Conservation (phyloP, 352 stramenopile species). For the Globisporangium echinulatum region DNA sequence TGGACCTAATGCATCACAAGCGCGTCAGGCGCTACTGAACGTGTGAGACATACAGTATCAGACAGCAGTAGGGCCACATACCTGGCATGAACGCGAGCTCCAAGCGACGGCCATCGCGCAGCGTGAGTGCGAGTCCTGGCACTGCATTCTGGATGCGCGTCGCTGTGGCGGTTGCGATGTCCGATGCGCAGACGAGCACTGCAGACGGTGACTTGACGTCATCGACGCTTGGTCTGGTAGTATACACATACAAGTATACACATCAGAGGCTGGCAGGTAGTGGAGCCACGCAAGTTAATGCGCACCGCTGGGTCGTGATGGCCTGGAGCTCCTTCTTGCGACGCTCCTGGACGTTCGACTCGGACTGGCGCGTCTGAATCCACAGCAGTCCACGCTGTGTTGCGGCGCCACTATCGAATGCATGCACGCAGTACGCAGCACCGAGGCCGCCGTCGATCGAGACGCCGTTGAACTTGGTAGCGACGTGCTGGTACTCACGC, state of each 20-base stretch:
- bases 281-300: too few relatives aligned
- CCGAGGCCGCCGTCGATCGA: constrained; percentile 47
- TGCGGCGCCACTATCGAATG: constrained; percentile 3
- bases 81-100: constrained; percentile 62
- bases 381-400: constrained; percentile 36
- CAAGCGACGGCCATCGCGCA: constrained; percentile 28
- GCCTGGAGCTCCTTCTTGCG: constrained; percentile 55
- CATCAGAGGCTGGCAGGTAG: too few relatives aligned
- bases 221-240: neutral
- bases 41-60: too few relatives aligned
- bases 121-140: constrained; percentile 28
- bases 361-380: constrained; percentile 38
- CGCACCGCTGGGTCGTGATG: constrained; percentile 32
- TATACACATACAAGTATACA: too few relatives aligned
- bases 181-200: constrained; percentile 7
- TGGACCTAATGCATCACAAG: constrained; percentile 12
- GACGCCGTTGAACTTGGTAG: constrained; percentile 42
- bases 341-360: constrained; percentile 42
- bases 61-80: constrained; percentile 1
- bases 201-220: constrained; percentile 5
- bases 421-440: constrained; percentile 16
- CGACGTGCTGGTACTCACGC: constrained; percentile 39
- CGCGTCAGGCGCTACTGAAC: too few relatives aligned
- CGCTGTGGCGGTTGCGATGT: constrained; percentile 22
- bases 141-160: constrained; percentile 39